Evolutionary conservation across 768 basidiomycete species (phyloP).

Genomic region (Obba rivulosa): DNA sequence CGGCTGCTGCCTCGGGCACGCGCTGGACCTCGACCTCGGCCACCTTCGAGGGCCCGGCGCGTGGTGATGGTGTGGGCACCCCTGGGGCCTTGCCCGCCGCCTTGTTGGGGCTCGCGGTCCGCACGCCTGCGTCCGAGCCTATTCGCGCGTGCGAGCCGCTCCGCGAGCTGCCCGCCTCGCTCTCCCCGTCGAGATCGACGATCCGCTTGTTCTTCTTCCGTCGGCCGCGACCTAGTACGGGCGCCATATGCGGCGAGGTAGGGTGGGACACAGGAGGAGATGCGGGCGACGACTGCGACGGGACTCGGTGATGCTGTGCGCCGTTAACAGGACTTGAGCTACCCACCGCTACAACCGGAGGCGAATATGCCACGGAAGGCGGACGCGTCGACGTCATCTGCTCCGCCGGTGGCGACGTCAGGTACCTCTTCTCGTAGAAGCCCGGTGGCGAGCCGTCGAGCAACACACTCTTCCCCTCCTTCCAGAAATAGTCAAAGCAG

Average conservation of each 20-base stretch:
- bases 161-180: slow-evolving; percentile 24
- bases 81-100: slow-evolving; percentile 2
- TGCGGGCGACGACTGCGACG: slow-evolving; percentile 22
- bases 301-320: slow-evolving; percentile 16
- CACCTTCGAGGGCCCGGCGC: neutral
- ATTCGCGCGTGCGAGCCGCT: slow-evolving; percentile 16
- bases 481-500: slow-evolving; percentile 81
- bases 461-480: slow-evolving; percentile 73
- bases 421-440: slow-evolving; percentile 63
- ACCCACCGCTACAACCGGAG: slow-evolving; percentile 57
- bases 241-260: slow-evolving; percentile 40
- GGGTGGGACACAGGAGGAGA: slow-evolving; percentile 37
- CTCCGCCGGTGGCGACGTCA: slow-evolving; percentile 43
- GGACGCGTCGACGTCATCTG: slow-evolving; percentile 49
- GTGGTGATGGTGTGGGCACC: neutral
- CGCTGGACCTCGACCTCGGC: neutral
- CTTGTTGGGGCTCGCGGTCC: slow-evolving; percentile 11
- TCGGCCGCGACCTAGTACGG: slow-evolving; percentile 38
- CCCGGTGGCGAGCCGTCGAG: slow-evolving; percentile 71
- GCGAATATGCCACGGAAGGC: slow-evolving; percentile 46
- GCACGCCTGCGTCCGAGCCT: slow-evolving; percentile 2
- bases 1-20: slow-evolving; percentile 8
- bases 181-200: slow-evolving; percentile 58
- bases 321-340: slow-evolving; percentile 4
- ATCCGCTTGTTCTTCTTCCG: slow-evolving; percentile 69